phyloP scores from a whole-genome alignment of 73 alveolate genomes.

The Blepharisma japonicum region DNA sequence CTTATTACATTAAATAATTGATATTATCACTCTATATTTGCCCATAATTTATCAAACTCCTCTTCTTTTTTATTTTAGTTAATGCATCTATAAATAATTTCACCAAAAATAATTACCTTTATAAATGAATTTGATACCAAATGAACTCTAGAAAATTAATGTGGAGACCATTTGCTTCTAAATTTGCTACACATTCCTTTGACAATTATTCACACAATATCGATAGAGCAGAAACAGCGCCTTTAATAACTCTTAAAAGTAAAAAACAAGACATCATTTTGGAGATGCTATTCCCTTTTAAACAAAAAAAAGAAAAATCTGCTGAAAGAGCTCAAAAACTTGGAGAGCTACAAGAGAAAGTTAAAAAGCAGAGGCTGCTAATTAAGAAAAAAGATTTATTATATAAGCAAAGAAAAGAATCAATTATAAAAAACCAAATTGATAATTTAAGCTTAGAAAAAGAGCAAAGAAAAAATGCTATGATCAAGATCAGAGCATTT shows the following conservation, averaged over 20 bases:
- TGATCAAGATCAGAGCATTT: background rate
- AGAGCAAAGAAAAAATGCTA: background rate
- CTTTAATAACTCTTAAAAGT: background rate
- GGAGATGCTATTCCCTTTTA: background rate
- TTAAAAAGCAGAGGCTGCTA: background rate
- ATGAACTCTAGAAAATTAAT: background rate
- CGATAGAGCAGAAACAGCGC: slow-evolving; percentile 26
- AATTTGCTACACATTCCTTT: slow-evolving; percentile 3
- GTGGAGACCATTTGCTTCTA: slow-evolving; percentile 24
- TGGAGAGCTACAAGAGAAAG: background rate
- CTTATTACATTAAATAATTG: too few species aligned
- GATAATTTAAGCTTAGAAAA: background rate
- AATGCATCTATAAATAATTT: too few species aligned
- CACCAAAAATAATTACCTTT: too few species aligned
- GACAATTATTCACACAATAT: background rate
- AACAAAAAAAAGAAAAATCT: background rate
- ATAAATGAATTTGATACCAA: background rate
- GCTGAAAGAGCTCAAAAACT: background rate
- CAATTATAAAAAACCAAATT: background rate
- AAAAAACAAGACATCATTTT: background rate
- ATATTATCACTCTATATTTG: too few species aligned
- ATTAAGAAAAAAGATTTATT: background rate
- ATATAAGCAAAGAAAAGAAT: background rate
- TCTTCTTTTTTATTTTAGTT: too few species aligned
- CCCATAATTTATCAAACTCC: too few species aligned